A percentile compares a stretch with the other conserved stretches of the same genome.
Evolutionary conservation across 1,284 basidiomycete species (phyloP).

Genomic region (Somion occarium): DNA sequence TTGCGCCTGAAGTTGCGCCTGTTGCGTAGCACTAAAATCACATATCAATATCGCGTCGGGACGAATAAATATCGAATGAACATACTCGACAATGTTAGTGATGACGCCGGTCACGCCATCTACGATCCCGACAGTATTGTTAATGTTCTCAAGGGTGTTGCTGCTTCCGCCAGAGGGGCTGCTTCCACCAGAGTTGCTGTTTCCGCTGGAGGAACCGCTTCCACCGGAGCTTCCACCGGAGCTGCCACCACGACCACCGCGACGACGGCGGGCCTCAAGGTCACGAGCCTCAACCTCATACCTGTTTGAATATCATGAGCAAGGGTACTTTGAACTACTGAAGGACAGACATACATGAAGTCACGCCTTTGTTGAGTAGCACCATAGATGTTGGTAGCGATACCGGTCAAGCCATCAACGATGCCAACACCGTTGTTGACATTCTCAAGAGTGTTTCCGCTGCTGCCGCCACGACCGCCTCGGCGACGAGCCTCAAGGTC

Average conservation of each 20-base stretch:
- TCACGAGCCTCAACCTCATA: no score
- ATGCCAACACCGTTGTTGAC: neutral
- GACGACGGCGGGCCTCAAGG: slow-evolving; percentile 1
- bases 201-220: neutral
- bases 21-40: neutral
- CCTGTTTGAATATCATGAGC: no score
- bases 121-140: slow-evolving; percentile 2
- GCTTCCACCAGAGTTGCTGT: neutral
- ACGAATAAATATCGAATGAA: no score
- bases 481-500: slow-evolving; percentile 4
- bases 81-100: no score
- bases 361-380: no score
- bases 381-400: neutral
- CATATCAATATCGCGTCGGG: no score
- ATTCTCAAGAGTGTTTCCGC: slow-evolving; percentile 1
- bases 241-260: no score
- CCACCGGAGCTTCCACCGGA: no score
- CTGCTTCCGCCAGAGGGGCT: slow-evolving; percentile 4
- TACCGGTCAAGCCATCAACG: neutral
- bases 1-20: neutral
- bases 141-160: slow-evolving; percentile 3
- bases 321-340: no score
- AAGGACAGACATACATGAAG: no score
- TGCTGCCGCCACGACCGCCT: neutral
- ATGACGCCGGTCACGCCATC: slow-evolving; percentile 3